Percentiles rank a stretch among this genome's conserved stretches.
These are phyloP conservation scores for Colletotrichum cordylinicola DNA, from an alignment of 2,329 filamentous ascomycete species.

Conservation along the genomic window DNA sequence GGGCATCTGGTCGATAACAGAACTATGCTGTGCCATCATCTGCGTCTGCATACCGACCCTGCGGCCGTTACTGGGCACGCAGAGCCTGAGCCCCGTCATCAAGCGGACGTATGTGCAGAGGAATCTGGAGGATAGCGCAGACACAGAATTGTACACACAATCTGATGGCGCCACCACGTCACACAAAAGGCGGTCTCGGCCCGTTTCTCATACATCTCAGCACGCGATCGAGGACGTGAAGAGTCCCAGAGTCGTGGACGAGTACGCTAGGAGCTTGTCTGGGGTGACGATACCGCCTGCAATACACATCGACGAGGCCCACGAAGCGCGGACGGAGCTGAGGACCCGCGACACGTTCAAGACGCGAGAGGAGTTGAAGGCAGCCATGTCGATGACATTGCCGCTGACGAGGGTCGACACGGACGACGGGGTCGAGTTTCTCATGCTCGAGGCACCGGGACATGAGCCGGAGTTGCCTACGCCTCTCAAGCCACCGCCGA, in stretches of 20 bases:
- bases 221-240: background rate
- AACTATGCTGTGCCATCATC: slow-evolving; percentile 42
- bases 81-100: background rate
- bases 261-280: background rate
- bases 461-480: background rate
- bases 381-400: background rate
- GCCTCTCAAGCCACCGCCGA: slow-evolving; percentile 1
- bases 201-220: background rate
- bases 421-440: slow-evolving; percentile 10
- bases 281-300: background rate
- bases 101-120: background rate
- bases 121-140: background rate
- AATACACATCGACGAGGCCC: background rate
- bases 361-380: background rate
- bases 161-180: background rate
- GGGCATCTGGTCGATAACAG: slow-evolving; percentile 42
- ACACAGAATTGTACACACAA: background rate
- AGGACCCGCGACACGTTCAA: background rate
- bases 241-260: background rate
- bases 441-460: background rate
- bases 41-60: slow-evolving; percentile 45
- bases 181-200: background rate
- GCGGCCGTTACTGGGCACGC: slow-evolving; percentile 29
- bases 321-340: background rate
- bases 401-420: background rate